These are phyloP conservation scores for Hura crepitans DNA, from an alignment of 441 rosid species.

Conservation along the genomic window DNA sequence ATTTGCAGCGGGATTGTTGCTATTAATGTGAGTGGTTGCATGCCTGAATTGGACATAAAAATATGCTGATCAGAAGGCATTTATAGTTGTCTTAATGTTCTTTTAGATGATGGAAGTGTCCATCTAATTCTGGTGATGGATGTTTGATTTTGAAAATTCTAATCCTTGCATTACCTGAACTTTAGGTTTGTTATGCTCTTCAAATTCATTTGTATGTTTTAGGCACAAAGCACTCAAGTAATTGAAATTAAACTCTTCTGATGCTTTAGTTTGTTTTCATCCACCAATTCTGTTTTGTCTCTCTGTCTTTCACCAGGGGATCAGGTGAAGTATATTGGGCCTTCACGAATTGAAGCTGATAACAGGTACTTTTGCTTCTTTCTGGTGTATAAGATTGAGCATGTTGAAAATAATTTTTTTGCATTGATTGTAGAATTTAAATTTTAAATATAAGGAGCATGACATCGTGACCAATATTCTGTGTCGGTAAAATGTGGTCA, in stretches of 20 bases:
- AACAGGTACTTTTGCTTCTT: slow-evolving; percentile 44
- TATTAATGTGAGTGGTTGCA: neutral
- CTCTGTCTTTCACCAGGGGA: slow-evolving; percentile 53
- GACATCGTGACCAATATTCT: neutral
- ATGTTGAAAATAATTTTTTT: neutral
- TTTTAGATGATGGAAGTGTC: neutral
- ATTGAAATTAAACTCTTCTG: neutral
- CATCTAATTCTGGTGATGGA: neutral
- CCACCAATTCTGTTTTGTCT: neutral
- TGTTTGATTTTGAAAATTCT: neutral
- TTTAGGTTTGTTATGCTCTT: slow-evolving; percentile 5
- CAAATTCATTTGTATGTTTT: neutral
- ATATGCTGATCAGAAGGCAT: neutral
- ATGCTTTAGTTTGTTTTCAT: slow-evolving; percentile 4
- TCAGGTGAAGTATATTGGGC: slow-evolving; percentile 75
- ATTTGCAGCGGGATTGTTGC: neutral
- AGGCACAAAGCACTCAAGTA: neutral
- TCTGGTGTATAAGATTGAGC: neutral
- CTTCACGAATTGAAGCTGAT: slow-evolving; percentile 44
- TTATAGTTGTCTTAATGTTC: neutral
- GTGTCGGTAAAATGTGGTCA: neutral
- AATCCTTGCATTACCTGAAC: slow-evolving; percentile 1
- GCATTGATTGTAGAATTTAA: too few species aligned
- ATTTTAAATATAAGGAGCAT: neutral
- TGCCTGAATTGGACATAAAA: neutral